These are phyloP conservation scores for Corymbia citriodora DNA, from an alignment of 441 rosid species.

Conservation along the genomic window DNA sequence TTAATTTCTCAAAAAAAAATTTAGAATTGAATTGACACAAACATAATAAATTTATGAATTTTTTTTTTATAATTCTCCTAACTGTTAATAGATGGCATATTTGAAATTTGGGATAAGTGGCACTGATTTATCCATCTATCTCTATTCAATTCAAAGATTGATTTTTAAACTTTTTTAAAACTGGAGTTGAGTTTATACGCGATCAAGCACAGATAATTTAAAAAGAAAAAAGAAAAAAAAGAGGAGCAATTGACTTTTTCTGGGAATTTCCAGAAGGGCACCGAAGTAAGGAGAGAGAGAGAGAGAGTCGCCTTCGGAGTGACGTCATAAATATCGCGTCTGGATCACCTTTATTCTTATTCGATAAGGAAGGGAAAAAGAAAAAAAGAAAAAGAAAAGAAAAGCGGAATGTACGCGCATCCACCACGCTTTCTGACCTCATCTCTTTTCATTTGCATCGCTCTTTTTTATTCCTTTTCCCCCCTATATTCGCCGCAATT, in stretches of 20 bases:
- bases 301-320: not conserved
- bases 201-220: rapidly evolving
- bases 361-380: not conserved
- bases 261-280: not conserved
- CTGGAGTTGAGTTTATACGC: not conserved
- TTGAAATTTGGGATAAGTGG: not conserved
- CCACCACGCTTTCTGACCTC: not conserved
- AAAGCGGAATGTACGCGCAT: not conserved
- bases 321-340: not conserved
- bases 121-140: not conserved
- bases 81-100: too few relatives aligned
- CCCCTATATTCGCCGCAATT: not conserved
- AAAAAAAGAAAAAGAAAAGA: rapidly evolving
- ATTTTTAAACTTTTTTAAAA: rapidly evolving
- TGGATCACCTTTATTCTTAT: not conserved
- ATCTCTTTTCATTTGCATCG: not conserved
- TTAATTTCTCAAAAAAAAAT: too few relatives aligned
- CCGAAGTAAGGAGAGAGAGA: rapidly evolving
- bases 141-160: not conserved
- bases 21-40: too few relatives aligned
- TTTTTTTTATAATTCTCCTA: too few relatives aligned
- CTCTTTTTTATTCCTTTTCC: not conserved
- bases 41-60: too few relatives aligned
- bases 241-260: not conserved
- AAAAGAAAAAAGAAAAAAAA: too few relatives aligned